phyloP scores from a whole-genome alignment of 2,329 filamentous ascomycete genomes.

The Intubia oerlemansii region DNA sequence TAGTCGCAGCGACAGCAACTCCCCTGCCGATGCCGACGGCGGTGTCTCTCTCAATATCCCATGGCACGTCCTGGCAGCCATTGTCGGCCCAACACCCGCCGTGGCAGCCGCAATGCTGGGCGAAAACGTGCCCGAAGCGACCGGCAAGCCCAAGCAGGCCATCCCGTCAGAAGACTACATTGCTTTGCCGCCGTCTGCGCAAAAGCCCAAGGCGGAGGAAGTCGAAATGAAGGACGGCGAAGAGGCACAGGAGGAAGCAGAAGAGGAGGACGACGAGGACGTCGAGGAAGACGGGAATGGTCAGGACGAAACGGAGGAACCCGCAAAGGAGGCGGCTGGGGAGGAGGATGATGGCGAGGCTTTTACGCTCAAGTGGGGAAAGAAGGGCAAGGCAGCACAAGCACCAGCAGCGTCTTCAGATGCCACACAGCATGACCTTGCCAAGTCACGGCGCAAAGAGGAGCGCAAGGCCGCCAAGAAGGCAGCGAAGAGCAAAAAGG shows the following conservation, averaged over 20 bases:
- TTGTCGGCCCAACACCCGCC: not conserved
- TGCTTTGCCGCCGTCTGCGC: conserved; percentile 2
- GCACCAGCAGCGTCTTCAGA: too few relatives aligned
- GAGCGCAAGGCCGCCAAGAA: conserved; percentile 7
- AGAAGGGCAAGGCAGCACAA: conserved; percentile 3
- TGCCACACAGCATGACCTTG: conserved; percentile 3
- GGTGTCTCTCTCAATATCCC: conserved; percentile 4
- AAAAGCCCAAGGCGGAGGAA: not conserved
- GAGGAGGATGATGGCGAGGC: conserved; percentile 1
- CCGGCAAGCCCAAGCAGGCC: too few relatives aligned
- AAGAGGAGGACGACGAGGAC: conserved; percentile 10
- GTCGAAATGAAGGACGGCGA: not conserved
- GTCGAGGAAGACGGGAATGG: too few relatives aligned
- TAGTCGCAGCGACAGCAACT: not conserved
- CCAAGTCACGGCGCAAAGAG: conserved; percentile 5
- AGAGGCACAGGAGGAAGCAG: conserved; percentile 6
- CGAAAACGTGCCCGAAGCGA: too few relatives aligned
- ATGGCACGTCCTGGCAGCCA: conserved; percentile 8
- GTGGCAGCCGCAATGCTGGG: not conserved
- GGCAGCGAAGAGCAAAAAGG: too few relatives aligned
- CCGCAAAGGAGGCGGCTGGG: conserved; percentile 14
- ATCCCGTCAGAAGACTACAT: conserved; percentile 8
- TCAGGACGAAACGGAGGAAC: conserved; percentile 15
- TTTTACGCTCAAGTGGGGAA: conserved; percentile 6
- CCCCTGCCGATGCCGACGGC: not conserved